phyloP scores from a whole-genome alignment of 2,329 filamentous ascomycete species.

The Pyricularia pennisetigena region DNA sequence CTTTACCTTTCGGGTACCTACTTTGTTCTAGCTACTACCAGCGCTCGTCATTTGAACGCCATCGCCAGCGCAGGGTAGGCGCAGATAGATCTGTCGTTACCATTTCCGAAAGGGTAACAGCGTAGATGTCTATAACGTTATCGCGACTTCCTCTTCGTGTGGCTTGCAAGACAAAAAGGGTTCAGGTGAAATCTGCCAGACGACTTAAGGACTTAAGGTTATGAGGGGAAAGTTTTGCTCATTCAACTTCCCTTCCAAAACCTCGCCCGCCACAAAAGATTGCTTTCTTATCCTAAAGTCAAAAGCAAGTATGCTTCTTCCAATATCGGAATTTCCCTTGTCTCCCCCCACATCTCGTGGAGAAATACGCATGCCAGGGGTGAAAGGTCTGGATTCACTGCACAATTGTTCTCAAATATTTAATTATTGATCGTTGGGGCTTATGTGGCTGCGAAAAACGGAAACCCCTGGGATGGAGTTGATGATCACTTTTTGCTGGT shows the following conservation, averaged over 20 bases:
- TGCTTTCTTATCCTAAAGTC: too few relatives aligned
- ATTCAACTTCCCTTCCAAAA: too few relatives aligned
- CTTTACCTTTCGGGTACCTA: too few relatives aligned
- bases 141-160: neutral
- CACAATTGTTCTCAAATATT: neutral
- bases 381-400: neutral
- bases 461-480: neutral
- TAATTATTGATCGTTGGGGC: neutral
- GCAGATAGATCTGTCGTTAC: neutral
- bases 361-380: too few relatives aligned
- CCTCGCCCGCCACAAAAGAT: too few relatives aligned
- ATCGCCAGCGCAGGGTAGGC: neutral
- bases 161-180: neutral
- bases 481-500: neutral
- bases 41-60: neutral
- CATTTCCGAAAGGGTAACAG: neutral
- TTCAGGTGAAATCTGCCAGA: neutral
- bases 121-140: neutral
- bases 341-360: too few relatives aligned
- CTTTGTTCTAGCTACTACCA: neutral
- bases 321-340: too few relatives aligned
- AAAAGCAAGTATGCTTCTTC: too few relatives aligned
- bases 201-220: neutral
- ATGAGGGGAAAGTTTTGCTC: too few relatives aligned
- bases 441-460: neutral